Conservation (phyloP, 2,329 filamentous ascomycete genomes). For the Penicillium sp. region DNA sequence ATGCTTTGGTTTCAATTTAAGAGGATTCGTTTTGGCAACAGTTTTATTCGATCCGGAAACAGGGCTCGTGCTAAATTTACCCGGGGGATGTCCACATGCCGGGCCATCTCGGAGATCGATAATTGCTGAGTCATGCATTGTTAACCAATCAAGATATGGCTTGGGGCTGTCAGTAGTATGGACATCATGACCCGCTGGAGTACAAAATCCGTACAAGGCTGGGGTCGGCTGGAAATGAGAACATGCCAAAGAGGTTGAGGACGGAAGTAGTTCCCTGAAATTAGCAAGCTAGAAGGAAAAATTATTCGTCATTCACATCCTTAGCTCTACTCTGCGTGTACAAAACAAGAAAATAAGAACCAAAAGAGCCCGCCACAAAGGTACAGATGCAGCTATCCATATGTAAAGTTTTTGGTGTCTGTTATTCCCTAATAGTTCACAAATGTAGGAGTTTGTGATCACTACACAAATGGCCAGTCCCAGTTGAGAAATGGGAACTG, state of each 20-base stretch:
- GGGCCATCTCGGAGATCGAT: not conserved
- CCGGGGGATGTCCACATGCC: not conserved
- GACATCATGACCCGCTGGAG: not conserved
- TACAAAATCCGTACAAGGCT: not conserved
- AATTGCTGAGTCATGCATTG: not conserved
- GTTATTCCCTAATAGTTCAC: too few relatives aligned
- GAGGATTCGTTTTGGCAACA: not conserved
- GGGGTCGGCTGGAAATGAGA: not conserved
- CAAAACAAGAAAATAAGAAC: too few relatives aligned
- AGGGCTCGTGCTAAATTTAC: not conserved
- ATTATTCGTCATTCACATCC: too few relatives aligned
- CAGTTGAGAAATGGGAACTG: too few relatives aligned
- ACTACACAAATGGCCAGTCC: too few relatives aligned
- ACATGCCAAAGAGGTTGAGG: not conserved
- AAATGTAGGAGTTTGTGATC: too few relatives aligned
- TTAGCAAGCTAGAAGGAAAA: not conserved
- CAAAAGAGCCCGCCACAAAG: too few relatives aligned
- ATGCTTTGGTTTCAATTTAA: not conserved
- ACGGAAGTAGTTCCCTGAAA: not conserved
- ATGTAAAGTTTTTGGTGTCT: too few relatives aligned
- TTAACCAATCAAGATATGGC: not conserved
- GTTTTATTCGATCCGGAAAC: not conserved
- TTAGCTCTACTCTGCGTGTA: too few relatives aligned
- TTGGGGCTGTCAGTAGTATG: not conserved
- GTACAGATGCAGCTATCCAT: too few relatives aligned